A percentile compares a stretch with the other conserved stretches of the same genome.
These are phyloP conservation scores for Phytopythium vexans DNA, from an alignment of 352 stramenopile species.

Conservation along the genomic window DNA sequence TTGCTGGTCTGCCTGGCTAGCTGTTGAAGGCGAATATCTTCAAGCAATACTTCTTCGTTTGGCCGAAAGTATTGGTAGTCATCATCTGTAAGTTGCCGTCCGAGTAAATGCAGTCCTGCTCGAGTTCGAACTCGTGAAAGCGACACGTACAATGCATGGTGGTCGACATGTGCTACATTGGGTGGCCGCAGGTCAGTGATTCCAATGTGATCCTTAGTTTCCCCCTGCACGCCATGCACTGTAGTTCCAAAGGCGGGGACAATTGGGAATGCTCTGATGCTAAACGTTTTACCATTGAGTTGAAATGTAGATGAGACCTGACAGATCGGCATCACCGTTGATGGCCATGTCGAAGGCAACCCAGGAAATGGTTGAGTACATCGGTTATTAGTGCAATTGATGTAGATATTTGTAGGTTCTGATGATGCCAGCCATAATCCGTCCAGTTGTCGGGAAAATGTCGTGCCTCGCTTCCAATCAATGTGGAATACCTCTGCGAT, in stretches of 20 bases:
- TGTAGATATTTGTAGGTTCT: constrained; percentile 6
- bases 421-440: constrained; percentile 5
- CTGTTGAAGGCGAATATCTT: too few species aligned
- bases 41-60: too few species aligned
- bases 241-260: constrained; percentile 19
- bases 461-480: constrained; percentile 2
- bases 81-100: not conserved
- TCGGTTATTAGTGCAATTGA: constrained; percentile 5
- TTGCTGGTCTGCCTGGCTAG: too few species aligned
- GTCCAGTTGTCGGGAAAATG: constrained; percentile 4
- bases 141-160: constrained; percentile 14
- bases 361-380: not conserved
- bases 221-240: constrained; percentile 17
- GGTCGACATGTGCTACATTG: too few species aligned
- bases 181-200: constrained; percentile 14
- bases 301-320: constrained; percentile 2
- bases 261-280: constrained; percentile 19
- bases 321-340: constrained; percentile 15
- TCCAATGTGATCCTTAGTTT: constrained; percentile 7
- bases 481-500: constrained; percentile 7
- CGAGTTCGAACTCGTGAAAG: constrained; percentile 12
- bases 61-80: too few species aligned
- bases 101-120: constrained; percentile 9
- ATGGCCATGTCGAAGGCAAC: constrained; percentile 5
- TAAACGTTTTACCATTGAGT: not conserved